Base-by-base conservation (phyloP, 1,139 yeast species). In the Schwanniomyces etchellsii region DNA sequence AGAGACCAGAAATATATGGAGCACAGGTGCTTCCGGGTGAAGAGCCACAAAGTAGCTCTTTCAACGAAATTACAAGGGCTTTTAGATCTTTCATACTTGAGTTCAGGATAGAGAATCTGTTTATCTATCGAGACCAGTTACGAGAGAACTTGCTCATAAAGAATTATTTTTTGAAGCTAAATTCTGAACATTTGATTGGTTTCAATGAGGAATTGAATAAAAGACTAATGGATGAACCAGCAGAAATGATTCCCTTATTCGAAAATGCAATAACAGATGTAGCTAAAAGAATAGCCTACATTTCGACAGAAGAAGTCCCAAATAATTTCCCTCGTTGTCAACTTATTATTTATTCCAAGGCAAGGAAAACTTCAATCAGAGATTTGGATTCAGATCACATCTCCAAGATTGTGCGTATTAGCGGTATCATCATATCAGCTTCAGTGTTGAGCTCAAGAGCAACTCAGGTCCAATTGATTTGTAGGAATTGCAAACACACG, bases 351-450 rank as follows among this genome's bases (percentile, higher is more conserved):
- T 71, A 70, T 40, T 82, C 95, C 5, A 77, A 77, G 35, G 82
- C 95, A 5, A 75, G 78, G 37, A 76, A 78, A 36, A 70, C 81
- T 2, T 70, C 93, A 1, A 76, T 93, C 37, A 74, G 98, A 40
- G 78, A 86, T 37, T 68, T 93, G 39, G 93, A 83, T 50, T 83
- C 96, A 1, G 85, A 81, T 29, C 86, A 85, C 51, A 89, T 93
- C 39, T 78, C 96, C 21, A 84, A 84, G 56, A 80, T 93, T 36
- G 93, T 93, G 22, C 71, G 96, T 35, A 77, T 93, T 22, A 85
- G 95, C 24, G 99, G 98, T 27, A 93, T 93, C 43, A 74, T 93
- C 44, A 91, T 93, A 35, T 83, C 94, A 24, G 85, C 97, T 1
- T 84, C 96, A 2, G 91, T 94, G 14, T 68, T 91, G 36, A 71